These are phyloP conservation scores for Didymella pomorum DNA, from an alignment of 2,329 filamentous ascomycete genomes.

Conservation along the genomic window DNA sequence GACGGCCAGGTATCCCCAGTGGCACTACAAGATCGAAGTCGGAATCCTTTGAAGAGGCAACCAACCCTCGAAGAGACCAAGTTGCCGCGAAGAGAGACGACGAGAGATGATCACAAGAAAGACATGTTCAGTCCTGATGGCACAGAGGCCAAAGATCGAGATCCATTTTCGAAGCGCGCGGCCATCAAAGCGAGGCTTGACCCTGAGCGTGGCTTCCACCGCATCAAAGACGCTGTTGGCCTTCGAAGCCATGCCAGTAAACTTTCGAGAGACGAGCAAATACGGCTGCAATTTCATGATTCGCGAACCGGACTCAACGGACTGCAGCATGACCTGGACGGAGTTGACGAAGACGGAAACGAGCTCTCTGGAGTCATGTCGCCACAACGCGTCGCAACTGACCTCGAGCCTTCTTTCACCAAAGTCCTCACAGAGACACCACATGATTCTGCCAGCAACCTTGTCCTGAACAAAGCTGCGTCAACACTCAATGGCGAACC, in stretches of 20 bases:
- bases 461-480: conserved; percentile 29
- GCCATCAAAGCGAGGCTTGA: conserved; percentile 83
- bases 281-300: conserved; percentile 27
- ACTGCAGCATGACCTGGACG: conserved; percentile 24
- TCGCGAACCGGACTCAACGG: conserved; percentile 29
- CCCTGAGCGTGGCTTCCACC: conserved; percentile 80
- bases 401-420: conserved; percentile 43
- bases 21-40: conserved; percentile 58
- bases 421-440: conserved; percentile 48
- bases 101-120: conserved; percentile 42
- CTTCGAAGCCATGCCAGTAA: conserved; percentile 54
- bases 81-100: conserved; percentile 41
- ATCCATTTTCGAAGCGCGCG: conserved; percentile 64
- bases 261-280: conserved; percentile 48
- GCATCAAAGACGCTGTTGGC: conserved; percentile 86
- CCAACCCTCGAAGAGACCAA: conserved; percentile 49
- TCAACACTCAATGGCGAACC: conserved; percentile 28
- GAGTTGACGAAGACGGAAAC: conserved; percentile 20
- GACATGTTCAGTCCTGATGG: conserved; percentile 33
- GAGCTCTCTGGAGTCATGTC: conserved; percentile 25
- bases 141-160: conserved; percentile 60
- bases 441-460: conserved; percentile 34
- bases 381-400: conserved; percentile 22
- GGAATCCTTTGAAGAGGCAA: conserved; percentile 61
- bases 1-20: conserved; percentile 63